phyloP scores from a whole-genome alignment of 2,329 filamentous ascomycete genomes.

The Cadophora malorum region DNA sequence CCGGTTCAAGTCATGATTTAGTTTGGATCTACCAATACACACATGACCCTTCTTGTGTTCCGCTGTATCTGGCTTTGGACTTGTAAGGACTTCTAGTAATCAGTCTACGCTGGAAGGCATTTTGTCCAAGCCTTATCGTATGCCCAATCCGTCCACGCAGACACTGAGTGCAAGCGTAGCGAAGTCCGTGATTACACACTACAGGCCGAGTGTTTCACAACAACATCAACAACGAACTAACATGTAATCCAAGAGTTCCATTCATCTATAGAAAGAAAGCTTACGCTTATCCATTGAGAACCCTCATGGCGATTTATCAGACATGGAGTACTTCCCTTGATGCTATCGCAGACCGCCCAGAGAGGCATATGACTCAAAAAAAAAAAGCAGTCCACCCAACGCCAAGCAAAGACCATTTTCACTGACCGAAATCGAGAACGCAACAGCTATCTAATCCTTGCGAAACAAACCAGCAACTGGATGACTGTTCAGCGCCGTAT shows the following conservation, averaged over 20 bases:
- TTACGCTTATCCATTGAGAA: not conserved
- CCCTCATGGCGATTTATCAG: not conserved
- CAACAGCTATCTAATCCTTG: not conserved
- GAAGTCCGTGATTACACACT: no score
- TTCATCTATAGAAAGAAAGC: not conserved
- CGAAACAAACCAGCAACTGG: not conserved
- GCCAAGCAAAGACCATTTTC: not conserved
- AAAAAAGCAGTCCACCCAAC: not conserved
- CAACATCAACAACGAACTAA: not conserved
- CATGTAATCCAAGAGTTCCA: not conserved
- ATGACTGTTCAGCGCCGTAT: constrained; percentile 5
- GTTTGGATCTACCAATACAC: no score
- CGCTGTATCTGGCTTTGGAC: no score
- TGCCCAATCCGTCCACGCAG: no score
- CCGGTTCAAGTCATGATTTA: not conserved
- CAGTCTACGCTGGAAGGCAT: no score
- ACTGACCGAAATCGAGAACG: not conserved
- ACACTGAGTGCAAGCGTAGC: no score
- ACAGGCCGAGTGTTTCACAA: no score
- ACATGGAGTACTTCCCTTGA: not conserved
- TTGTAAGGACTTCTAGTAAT: no score
- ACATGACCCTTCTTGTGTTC: no score
- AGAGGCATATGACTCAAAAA: not conserved
- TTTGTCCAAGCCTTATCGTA: no score
- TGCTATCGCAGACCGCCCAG: not conserved